phyloP scores from a whole-genome alignment of 306 rosid genomes.

The Trichosanthes cucumerina region DNA sequence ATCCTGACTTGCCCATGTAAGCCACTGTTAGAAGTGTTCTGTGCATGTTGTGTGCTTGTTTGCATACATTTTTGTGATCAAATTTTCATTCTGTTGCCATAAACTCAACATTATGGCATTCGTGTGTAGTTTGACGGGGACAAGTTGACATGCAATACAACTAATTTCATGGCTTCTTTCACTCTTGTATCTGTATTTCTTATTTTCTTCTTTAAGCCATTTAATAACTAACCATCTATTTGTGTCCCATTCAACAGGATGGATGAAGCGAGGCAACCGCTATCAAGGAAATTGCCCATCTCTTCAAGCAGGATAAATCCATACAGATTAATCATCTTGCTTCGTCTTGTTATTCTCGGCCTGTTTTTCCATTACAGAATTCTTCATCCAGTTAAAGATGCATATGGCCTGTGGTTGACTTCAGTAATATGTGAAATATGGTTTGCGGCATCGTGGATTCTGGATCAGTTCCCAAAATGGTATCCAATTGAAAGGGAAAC shows the following conservation, averaged over 20 bases:
- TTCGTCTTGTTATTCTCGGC: constrained; percentile 72
- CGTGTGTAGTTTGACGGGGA: background rate
- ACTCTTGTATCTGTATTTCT: background rate
- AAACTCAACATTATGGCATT: background rate
- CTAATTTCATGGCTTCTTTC: background rate
- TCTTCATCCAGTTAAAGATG: constrained; percentile 89
- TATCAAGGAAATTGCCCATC: constrained; percentile 74
- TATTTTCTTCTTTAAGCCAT: background rate
- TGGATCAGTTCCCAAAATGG: constrained; percentile 98
- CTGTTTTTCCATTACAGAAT: constrained; percentile 84
- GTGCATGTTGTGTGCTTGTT: background rate
- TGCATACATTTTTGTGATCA: background rate
- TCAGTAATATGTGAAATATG: constrained; percentile 97
- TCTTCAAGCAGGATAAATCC: constrained; percentile 97
- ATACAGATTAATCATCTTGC: constrained; percentile 72
- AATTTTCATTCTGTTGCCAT: background rate
- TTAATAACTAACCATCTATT: constrained; percentile 1
- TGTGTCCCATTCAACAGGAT: constrained; percentile 46
- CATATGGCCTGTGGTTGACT: constrained; percentile 93
- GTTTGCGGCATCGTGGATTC: constrained; percentile 95
- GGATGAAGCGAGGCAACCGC: constrained; percentile 98
- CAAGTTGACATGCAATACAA: background rate
- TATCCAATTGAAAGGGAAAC: constrained; percentile 81
- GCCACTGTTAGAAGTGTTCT: constrained; percentile 6
- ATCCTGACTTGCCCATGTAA: constrained; percentile 83